These are phyloP conservation scores for Solanum hybrid DNA, from an alignment of 305 asterid genomes.

Conservation along the genomic window DNA sequence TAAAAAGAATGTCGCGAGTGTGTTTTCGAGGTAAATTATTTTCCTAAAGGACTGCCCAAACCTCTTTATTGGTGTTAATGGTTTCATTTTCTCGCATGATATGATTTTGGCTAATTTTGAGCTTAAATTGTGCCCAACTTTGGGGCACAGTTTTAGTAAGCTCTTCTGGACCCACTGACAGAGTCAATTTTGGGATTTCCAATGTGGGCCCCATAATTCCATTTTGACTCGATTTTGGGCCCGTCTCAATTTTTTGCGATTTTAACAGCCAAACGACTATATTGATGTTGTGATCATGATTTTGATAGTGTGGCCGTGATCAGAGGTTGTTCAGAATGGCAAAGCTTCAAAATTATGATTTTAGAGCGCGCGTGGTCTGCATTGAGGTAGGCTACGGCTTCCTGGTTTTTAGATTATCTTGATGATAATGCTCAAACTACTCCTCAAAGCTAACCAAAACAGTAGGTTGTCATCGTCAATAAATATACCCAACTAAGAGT, in stretches of 20 bases:
- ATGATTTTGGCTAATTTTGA: not conserved
- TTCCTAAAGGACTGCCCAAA: too few species aligned
- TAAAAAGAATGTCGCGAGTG: not conserved
- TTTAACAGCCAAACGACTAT: not conserved
- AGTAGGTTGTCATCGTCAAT: not conserved
- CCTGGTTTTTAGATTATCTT: not conserved
- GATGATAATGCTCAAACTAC: not conserved
- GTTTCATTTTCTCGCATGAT: not conserved
- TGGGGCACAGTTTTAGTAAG: not conserved
- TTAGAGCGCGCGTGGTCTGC: not conserved
- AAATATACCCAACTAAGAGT: not conserved
- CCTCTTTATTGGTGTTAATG: too few species aligned
- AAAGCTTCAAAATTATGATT: too few species aligned
- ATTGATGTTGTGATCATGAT: not conserved
- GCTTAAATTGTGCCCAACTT: not conserved
- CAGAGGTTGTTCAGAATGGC: not conserved
- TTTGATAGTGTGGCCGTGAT: not conserved
- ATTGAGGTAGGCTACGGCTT: not conserved
- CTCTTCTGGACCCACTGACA: not conserved
- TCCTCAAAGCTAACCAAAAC: not conserved
- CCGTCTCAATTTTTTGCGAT: not conserved
- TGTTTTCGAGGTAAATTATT: not conserved
- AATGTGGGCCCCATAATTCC: not conserved
- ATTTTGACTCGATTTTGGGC: not conserved
- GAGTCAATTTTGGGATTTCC: not conserved